These are phyloP conservation scores for Sanguinoderma infundibulare DNA, from an alignment of 1,284 basidiomycete species.

Conservation along the genomic window DNA sequence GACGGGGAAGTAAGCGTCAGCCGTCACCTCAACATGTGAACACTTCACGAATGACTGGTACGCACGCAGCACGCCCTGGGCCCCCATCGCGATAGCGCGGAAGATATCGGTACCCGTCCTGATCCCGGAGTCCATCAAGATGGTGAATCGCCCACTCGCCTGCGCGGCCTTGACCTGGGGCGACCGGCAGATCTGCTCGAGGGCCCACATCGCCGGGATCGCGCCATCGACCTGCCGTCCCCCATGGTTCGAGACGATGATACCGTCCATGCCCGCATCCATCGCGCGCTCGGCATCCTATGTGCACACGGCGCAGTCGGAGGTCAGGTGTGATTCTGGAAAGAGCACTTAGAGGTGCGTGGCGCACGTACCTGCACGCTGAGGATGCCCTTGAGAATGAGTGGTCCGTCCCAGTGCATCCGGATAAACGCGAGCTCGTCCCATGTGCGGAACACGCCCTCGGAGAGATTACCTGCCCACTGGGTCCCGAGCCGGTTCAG, in stretches of 20 bases:
- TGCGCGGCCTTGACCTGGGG: constrained; percentile 60
- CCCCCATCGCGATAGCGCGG: constrained; percentile 71
- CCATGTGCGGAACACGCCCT: constrained; percentile 63
- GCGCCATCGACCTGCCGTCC: constrained; percentile 41
- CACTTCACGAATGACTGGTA: background rate
- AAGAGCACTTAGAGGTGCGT: background rate
- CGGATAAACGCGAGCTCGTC: constrained; percentile 64
- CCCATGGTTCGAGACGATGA: constrained; percentile 85
- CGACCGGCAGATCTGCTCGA: constrained; percentile 63
- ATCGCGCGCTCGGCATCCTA: constrained; percentile 73
- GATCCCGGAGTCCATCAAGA: constrained; percentile 82
- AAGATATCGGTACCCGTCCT: constrained; percentile 78
- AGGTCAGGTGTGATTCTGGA: background rate
- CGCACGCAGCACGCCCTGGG: constrained; percentile 47
- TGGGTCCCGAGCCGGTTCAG: constrained; percentile 48
- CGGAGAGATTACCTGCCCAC: constrained; percentile 60
- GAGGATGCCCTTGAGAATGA: constrained; percentile 75
- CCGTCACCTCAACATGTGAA: constrained; percentile 44
- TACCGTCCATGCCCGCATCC: constrained; percentile 67
- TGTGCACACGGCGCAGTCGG: background rate
- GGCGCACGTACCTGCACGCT: constrained; percentile 27
- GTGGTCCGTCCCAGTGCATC: constrained; percentile 69
- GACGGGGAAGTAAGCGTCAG: constrained; percentile 42
- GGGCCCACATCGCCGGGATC: constrained; percentile 69
- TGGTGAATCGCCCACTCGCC: constrained; percentile 55